Percentiles rank a stretch among this genome's conserved stretches.
Conservation (phyloP, 352 stramenopile species). For the Pythium sukuiense region DNA sequence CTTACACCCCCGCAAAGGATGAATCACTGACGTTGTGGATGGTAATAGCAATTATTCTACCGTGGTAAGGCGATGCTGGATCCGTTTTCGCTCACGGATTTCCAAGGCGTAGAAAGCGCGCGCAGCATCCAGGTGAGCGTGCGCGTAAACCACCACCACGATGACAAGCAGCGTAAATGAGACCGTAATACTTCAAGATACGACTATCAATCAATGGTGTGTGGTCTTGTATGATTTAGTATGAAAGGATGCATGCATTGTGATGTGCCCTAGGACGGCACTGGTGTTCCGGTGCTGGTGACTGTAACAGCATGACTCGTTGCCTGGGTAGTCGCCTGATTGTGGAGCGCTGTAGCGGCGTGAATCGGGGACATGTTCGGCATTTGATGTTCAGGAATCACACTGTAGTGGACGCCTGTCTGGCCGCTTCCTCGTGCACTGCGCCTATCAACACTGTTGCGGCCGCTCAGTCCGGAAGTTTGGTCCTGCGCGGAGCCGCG, state of each 20-base stretch:
- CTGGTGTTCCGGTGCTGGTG: neutral
- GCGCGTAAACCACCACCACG: slow-evolving; percentile 14
- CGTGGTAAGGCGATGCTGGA: slow-evolving; percentile 47
- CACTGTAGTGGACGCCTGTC: slow-evolving; percentile 17
- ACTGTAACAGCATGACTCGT: neutral
- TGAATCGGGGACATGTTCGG: neutral
- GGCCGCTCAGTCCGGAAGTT: slow-evolving; percentile 2
- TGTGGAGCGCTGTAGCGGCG: neutral
- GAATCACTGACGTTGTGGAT: neutral
- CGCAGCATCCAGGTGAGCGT: slow-evolving; percentile 46
- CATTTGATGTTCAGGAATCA: slow-evolving; percentile 13
- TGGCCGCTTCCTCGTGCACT: slow-evolving; percentile 8
- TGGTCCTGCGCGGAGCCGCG: slow-evolving; percentile 9
- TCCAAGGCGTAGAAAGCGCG: slow-evolving; percentile 38
- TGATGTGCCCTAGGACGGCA: no score
- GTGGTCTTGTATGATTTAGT: no score
- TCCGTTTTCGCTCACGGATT: slow-evolving; percentile 66
- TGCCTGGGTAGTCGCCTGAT: neutral
- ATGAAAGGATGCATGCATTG: no score
- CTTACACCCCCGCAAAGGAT: no score
- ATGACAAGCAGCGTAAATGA: neutral
- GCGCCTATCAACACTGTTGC: slow-evolving; percentile 7
- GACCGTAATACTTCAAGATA: neutral
- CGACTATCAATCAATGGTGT: no score
- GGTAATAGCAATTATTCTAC: slow-evolving; percentile 38